Evolutionary conservation across 2,329 filamentous ascomycete species (phyloP).

Genomic region (Pezicula neosporulosa): DNA sequence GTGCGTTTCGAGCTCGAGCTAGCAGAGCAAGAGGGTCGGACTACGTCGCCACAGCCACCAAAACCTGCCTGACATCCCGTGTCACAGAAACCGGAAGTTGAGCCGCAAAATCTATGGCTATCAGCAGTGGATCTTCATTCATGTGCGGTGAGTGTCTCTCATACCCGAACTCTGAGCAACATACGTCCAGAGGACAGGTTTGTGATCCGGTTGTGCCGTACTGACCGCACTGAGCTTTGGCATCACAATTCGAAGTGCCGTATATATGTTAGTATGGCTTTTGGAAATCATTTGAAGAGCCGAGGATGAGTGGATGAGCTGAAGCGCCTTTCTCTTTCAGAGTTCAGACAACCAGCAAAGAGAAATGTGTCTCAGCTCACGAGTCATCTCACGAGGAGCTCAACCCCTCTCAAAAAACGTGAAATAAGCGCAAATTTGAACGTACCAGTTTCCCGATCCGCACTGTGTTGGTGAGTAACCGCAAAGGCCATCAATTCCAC

Average conservation of each 20-base stretch:
- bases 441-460: constrained; percentile 14
- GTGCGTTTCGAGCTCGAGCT: neutral
- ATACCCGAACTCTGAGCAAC: constrained; percentile 26
- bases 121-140: constrained; percentile 4
- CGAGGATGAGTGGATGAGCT: no score
- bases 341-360: no score
- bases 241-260: constrained; percentile 15
- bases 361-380: no score
- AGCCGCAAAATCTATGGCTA: constrained; percentile 7
- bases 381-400: constrained; percentile 1
- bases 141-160: constrained; percentile 8
- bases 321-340: no score
- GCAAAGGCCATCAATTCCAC: constrained; percentile 3
- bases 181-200: constrained; percentile 28
- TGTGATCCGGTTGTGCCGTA: constrained; percentile 5
- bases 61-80: neutral
- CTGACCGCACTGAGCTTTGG: constrained; percentile 11
- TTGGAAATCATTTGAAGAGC: no score
- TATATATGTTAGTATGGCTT: no score
- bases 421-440: no score
- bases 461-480: constrained; percentile 17
- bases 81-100: neutral
- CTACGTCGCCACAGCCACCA: neutral
- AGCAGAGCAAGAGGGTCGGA: neutral
- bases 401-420: no score